A percentile compares a stretch with the other conserved stretches of the same genome.
phyloP scores from a whole-genome alignment of 2,329 filamentous ascomycete genomes.

The Trematosphaeria pertusa region DNA sequence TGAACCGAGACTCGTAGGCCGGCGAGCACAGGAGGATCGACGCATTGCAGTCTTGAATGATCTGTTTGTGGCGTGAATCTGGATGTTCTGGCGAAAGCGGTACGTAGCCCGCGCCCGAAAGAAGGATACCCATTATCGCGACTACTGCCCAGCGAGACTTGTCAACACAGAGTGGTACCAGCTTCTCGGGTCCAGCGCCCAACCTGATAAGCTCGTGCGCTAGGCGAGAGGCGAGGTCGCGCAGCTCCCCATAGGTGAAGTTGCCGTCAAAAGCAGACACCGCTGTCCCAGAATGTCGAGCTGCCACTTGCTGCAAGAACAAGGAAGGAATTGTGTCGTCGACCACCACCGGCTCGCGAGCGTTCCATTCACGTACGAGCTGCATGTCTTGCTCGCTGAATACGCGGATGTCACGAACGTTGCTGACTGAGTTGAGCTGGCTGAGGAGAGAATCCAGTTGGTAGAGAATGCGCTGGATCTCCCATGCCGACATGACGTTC shows the following conservation, averaged over 20 bases:
- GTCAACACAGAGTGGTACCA: slow-evolving; percentile 46
- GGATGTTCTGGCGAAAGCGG: slow-evolving; percentile 39
- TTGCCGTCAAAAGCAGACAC: slow-evolving; percentile 40
- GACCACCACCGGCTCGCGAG: slow-evolving; percentile 23
- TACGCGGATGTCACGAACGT: slow-evolving; percentile 30
- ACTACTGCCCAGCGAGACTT: slow-evolving; percentile 48
- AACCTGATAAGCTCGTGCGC: slow-evolving; percentile 36
- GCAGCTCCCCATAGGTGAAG: slow-evolving; percentile 36
- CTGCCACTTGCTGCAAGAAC: slow-evolving; percentile 28
- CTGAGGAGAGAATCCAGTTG: slow-evolving; percentile 36
- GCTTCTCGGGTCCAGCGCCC: slow-evolving; percentile 41
- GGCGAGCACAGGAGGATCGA: slow-evolving; percentile 38
- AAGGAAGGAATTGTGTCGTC: slow-evolving; percentile 35
- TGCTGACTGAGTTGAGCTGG: slow-evolving; percentile 31
- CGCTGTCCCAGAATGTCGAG: slow-evolving; percentile 27
- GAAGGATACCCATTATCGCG: slow-evolving; percentile 45
- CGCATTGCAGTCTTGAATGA: slow-evolving; percentile 36
- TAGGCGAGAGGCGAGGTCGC: slow-evolving; percentile 29
- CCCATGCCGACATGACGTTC: slow-evolving; percentile 34
- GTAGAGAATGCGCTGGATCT: slow-evolving; percentile 37
- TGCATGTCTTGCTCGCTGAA: slow-evolving; percentile 37
- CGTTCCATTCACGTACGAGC: slow-evolving; percentile 34
- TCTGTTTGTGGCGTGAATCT: slow-evolving; percentile 31
- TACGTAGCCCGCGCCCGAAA: slow-evolving; percentile 43
- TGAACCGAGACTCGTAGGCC: slow-evolving; percentile 28